Evolutionary conservation across 495 filamentous ascomycete genomes (phyloP).

Genomic region (Annulohypoxylon bovei): DNA sequence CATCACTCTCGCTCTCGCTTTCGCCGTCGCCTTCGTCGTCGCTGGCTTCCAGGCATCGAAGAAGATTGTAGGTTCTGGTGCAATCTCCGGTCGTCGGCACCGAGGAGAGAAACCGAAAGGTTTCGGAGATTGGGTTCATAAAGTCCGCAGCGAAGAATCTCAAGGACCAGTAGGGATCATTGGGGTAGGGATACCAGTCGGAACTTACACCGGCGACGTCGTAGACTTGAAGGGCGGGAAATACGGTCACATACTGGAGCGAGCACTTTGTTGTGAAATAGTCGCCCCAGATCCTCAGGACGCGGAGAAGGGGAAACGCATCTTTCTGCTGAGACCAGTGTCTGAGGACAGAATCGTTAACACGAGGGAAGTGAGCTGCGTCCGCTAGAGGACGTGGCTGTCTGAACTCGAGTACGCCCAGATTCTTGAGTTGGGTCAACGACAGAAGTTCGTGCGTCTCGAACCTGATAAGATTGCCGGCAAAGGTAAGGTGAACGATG

Average conservation of each 20-base stretch:
- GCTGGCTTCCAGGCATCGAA: too few relatives aligned
- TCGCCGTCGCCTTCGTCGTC: too few relatives aligned
- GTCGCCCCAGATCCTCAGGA: slow-evolving; percentile 42
- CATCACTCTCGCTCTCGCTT: too few relatives aligned
- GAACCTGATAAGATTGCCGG: slow-evolving; percentile 17
- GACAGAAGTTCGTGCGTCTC: slow-evolving; percentile 37
- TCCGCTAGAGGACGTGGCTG: neutral
- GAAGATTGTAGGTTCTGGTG: too few relatives aligned
- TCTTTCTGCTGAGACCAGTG: slow-evolving; percentile 40
- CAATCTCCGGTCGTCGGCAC: too few relatives aligned
- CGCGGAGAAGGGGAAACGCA: slow-evolving; percentile 45
- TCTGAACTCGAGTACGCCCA: slow-evolving; percentile 48
- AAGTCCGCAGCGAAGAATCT: too few relatives aligned
- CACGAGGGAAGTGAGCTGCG: neutral
- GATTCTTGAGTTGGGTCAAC: slow-evolving; percentile 43
- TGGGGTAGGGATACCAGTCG: slow-evolving; percentile 22
- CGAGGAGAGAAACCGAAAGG: too few relatives aligned
- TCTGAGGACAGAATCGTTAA: slow-evolving; percentile 46
- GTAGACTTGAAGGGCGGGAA: slow-evolving; percentile 42
- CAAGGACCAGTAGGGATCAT: slow-evolving; percentile 6
- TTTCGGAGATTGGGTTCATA: too few relatives aligned
- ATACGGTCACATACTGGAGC: slow-evolving; percentile 37
- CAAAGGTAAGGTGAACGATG: slow-evolving; percentile 45
- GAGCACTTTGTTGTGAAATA: slow-evolving; percentile 29
- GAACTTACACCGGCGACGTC: slow-evolving; percentile 28